Evolutionary conservation across 495 filamentous ascomycete species (phyloP), one percentile per base, ranked within the genome.

Genomic region (Neurospora sp.): DNA sequence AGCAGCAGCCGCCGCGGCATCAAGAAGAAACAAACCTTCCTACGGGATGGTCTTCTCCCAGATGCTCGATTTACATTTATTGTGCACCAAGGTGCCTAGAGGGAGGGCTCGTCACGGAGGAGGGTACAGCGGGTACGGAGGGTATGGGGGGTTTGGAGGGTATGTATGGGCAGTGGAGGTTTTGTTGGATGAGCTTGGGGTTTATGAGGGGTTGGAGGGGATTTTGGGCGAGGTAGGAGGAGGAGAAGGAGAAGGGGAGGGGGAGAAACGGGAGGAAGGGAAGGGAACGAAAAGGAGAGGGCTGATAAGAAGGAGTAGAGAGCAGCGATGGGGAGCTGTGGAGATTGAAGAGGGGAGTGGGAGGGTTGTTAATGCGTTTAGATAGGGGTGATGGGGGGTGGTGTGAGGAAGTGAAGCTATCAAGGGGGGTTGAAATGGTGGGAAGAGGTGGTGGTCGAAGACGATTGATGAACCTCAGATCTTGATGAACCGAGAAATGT

Each of bases 311-410:
- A 77, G 73, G 72, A 69, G 72, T 22, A 77, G 84, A 8, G 84
- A 86, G 74, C 82, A 83, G 77, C 75, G 84, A 31, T 86, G 84
- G 84, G 81, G 47, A 0, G 78, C 79, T 35, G 81, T 85, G 37
- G 80, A 82, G 65, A 76, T 83, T 27, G 79, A 73, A 16, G 53
- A 71, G 20, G 73, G 68, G 37, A 77, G 75, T 1, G 81, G 76
- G 6, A 75, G 69, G 68, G 22, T 81, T 45, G 77, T 83, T 9
- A 75, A 82, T 73, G 79, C 45, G 73, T 76, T 73, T 38, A 8
- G 27, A 2, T 65, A 35, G 5, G 45, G 3, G 27, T 27, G 27
- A 31, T 31, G 27, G 27, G 27, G 27, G 27, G 3, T 31, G 27
- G 27, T 31, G 27, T 31, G 27, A 31, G 27, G 27, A 31, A 31